Conservation (phyloP, 2,329 filamentous ascomycete genomes). For the Aotearoamyces nothofagi region DNA sequence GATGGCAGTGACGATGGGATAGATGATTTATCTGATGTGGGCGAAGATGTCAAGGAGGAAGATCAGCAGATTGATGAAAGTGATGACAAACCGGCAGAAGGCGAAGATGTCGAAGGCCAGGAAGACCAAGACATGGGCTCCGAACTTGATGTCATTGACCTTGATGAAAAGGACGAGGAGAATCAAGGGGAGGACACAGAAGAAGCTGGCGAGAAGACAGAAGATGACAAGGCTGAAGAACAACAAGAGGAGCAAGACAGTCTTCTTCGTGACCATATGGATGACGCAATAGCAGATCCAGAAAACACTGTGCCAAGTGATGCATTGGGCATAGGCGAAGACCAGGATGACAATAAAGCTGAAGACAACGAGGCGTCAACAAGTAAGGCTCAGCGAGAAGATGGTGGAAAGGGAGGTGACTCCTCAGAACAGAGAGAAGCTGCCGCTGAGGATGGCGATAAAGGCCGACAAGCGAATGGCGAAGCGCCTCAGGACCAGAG, state of each 20-base stretch:
- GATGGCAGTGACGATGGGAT: constrained; percentile 26
- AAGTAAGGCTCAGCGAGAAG: constrained; percentile 47
- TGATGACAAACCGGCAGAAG: constrained; percentile 15
- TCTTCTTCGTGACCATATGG: constrained; percentile 22
- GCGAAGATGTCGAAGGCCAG: constrained; percentile 22
- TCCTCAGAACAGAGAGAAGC: constrained; percentile 47
- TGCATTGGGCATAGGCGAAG: constrained; percentile 46
- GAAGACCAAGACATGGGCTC: constrained; percentile 23
- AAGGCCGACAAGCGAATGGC: constrained; percentile 26
- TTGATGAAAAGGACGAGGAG: constrained; percentile 16
- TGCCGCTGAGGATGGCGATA: constrained; percentile 46
- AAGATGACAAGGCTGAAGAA: constrained; percentile 30
- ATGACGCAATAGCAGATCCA: constrained; percentile 33
- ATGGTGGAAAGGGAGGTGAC: constrained; percentile 50
- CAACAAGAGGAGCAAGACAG: constrained; percentile 32
- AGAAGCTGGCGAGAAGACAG: constrained; percentile 32
- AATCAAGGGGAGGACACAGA: constrained; percentile 27
- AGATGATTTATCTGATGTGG: constrained; percentile 38
- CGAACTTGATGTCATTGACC: constrained; percentile 18
- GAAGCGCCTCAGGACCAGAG: constrained; percentile 22
- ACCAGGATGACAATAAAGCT: constrained; percentile 46
- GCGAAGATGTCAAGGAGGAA: constrained; percentile 24
- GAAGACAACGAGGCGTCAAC: constrained; percentile 47
- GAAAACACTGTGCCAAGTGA: constrained; percentile 52
- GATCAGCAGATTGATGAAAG: constrained; percentile 30